Conservation (phyloP, 2,329 filamentous ascomycete species). For the Epichloe elymi region DNA sequence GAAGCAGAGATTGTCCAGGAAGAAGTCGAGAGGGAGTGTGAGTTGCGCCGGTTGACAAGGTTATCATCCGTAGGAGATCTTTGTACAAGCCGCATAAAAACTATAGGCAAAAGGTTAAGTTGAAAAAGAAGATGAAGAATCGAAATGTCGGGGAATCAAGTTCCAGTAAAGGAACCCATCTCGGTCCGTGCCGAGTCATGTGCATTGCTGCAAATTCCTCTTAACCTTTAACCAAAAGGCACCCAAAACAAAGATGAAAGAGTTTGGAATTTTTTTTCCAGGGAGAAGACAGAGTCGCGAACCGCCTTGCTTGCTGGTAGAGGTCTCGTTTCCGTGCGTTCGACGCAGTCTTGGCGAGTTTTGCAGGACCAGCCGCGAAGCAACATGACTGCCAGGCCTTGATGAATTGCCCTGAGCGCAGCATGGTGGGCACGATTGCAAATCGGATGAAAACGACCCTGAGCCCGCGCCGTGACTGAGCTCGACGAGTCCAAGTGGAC, state of each 20-base stretch:
- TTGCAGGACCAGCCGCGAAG: neutral
- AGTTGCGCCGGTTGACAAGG: conserved; percentile 1
- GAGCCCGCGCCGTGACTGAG: neutral
- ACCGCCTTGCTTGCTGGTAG: conserved; percentile 29
- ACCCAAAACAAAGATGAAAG: conserved; percentile 16
- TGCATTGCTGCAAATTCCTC: conserved; percentile 53
- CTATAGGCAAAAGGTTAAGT: conserved; percentile 9
- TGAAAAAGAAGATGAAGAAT: conserved; percentile 5
- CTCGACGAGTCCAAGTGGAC: conserved; percentile 9
- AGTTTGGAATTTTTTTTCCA: conserved; percentile 10
- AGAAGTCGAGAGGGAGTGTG: conserved; percentile 9
- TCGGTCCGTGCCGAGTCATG: conserved; percentile 35
- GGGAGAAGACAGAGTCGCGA: conserved; percentile 22
- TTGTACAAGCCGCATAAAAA: conserved; percentile 14
- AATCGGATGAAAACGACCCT: neutral
- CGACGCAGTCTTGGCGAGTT: conserved; percentile 5
- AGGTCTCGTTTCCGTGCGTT: conserved; percentile 34
- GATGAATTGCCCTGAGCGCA: neutral
- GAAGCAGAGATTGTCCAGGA: conserved; percentile 24
- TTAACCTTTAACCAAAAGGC: conserved; percentile 30
- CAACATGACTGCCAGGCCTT: neutral
- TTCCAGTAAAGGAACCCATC: conserved; percentile 23
- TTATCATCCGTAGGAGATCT: conserved; percentile 10
- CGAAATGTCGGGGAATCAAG: conserved; percentile 14
- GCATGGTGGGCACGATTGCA: neutral